These are phyloP conservation scores for Juglanconis oblonga DNA, from an alignment of 2,329 filamentous ascomycete species.

Conservation along the genomic window DNA sequence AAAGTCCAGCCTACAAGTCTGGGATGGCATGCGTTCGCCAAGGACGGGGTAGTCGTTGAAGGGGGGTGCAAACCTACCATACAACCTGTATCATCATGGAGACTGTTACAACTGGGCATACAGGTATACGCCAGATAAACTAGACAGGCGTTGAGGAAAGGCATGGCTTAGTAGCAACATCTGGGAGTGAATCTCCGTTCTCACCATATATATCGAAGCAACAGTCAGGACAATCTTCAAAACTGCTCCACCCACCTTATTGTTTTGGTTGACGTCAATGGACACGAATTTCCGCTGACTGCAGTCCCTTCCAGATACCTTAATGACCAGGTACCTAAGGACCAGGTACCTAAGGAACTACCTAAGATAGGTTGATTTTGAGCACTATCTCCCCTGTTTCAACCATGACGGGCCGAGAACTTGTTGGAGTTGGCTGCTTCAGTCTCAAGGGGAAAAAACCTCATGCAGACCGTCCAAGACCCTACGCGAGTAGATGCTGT, in stretches of 20 bases:
- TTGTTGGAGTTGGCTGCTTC: too few species aligned
- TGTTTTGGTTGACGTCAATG: too few species aligned
- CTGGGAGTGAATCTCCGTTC: background rate
- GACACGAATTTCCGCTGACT: too few species aligned
- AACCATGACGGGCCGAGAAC: too few species aligned
- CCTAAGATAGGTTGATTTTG: too few species aligned
- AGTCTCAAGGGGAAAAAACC: too few species aligned
- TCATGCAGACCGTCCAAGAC: too few species aligned
- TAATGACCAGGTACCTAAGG: too few species aligned
- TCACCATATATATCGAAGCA: slow-evolving; percentile 9
- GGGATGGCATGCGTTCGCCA: background rate
- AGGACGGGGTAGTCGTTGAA: background rate
- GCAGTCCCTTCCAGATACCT: too few species aligned
- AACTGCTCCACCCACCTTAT: background rate
- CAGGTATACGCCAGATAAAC: background rate
- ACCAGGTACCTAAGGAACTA: too few species aligned
- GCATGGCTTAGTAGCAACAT: background rate
- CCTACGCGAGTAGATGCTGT: too few species aligned
- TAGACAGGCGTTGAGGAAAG: background rate
- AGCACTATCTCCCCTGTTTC: too few species aligned
- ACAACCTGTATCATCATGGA: background rate
- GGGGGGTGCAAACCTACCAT: background rate
- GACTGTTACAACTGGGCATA: background rate
- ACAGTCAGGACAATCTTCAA: background rate
- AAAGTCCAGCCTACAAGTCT: background rate